Evolutionary conservation across 148 eudicot genomes (phyloP), one percentile per base, ranked within the genome.

Genomic region (Polygonum aviculare): DNA sequence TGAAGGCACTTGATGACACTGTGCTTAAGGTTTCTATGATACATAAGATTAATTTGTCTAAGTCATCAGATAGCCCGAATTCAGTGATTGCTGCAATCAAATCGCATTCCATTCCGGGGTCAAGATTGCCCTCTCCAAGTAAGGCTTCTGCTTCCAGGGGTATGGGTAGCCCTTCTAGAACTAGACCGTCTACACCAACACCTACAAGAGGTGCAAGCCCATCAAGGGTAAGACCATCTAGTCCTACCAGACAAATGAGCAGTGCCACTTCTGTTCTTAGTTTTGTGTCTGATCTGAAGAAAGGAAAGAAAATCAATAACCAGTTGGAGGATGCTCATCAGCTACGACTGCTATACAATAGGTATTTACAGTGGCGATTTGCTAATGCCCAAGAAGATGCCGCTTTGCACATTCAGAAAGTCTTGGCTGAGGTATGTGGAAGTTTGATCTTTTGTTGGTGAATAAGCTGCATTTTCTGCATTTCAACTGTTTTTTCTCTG

Each of bases 241-340:
- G 91, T 51, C 99, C 97, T 48, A 87, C 88, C 50, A 86, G 87
- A 72, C 94, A 89, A 77, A 59, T 87, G 62, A 80, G 54, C 77
- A 82, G 80, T 84, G 79, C 91, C 40, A 82, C 90, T 87, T 95
- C 99, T 49, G 97, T 95, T 19, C 97, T 95, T 67, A 95, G 90
- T 83, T 95, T 89, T 82, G 80, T 93, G 75, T 90, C 91, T 9
- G 98, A 95, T 83, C 85, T 93, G 69, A 93, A 80, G 81, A 94
- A 88, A 75, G 97, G 96, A 57, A 93, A 84, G 83, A 95, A 88
- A 83, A 81, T 63, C 38, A 81, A 82, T 44, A 88, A 85, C 79
- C 92, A 89, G 76, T 81, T 95, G 60, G 97, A 95, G 84, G 98
- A 95, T 76, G 99, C 81, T 62, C 97, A 95, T 86, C 91, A 89